Conservation (phyloP, 306 rosid genomes). For the Vigna nakashimae region DNA sequence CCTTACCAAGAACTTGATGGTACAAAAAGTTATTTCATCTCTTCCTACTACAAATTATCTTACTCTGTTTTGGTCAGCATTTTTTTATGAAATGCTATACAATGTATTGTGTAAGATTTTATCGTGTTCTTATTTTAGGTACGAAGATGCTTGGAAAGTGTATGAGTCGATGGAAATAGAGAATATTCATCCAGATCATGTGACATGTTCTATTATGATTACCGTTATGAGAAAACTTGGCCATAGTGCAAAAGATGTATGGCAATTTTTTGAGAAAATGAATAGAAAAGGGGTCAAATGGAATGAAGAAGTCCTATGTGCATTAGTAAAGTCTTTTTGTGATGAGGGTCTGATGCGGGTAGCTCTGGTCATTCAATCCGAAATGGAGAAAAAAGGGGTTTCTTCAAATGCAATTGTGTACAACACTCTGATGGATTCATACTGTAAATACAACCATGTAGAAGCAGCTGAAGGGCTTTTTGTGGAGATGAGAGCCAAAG, state of each 20-base stretch:
- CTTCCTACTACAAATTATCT: conserved; percentile 6
- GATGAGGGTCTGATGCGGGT: conserved; percentile 78
- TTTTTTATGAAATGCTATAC: background rate
- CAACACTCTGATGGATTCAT: conserved; percentile 81
- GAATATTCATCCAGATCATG: conserved; percentile 73
- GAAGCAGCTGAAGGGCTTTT: conserved; percentile 95
- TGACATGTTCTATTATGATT: conserved; percentile 82
- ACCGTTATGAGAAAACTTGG: conserved; percentile 77
- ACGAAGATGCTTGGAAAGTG: conserved; percentile 75
- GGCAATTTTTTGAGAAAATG: conserved; percentile 91
- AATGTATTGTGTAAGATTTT: conserved; percentile 17
- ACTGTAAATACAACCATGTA: conserved; percentile 66
- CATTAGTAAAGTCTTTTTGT: conserved; percentile 79
- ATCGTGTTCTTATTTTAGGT: conserved; percentile 57
- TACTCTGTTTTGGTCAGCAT: background rate
- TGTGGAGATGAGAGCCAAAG: conserved; percentile 79
- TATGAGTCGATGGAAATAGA: conserved; percentile 78
- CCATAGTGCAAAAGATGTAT: conserved; percentile 76
- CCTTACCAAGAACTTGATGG: conserved; percentile 7
- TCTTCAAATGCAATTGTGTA: conserved; percentile 70
- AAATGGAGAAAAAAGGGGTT: conserved; percentile 80
- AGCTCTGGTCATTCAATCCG: conserved; percentile 81
- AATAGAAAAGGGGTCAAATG: conserved; percentile 83
- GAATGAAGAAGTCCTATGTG: conserved; percentile 81
- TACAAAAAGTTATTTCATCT: background rate